These are phyloP conservation scores for Rhodosporidiobolus odoratus DNA, from an alignment of 768 basidiomycete genomes.

Conservation along the genomic window DNA sequence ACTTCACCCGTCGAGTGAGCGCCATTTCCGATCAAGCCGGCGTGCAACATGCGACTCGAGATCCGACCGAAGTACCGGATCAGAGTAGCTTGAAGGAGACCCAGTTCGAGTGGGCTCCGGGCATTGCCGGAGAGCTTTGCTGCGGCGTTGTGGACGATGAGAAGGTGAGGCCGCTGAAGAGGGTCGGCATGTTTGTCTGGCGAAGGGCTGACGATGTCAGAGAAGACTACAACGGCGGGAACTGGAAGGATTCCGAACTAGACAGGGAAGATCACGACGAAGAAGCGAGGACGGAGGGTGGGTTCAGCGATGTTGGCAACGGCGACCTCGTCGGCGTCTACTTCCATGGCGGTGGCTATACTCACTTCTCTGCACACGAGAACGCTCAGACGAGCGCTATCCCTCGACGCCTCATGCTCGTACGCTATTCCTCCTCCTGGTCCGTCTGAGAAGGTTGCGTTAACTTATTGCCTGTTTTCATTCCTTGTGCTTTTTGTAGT, in stretches of 20 bases:
- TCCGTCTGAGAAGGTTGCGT: constrained; percentile 5
- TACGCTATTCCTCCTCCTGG: constrained; percentile 34
- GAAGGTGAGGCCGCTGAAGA: constrained; percentile 14
- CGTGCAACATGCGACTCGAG: constrained; percentile 30
- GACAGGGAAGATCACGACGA: neutral
- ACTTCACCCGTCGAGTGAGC: constrained; percentile 22
- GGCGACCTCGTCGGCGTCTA: constrained; percentile 48
- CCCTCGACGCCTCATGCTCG: constrained; percentile 35
- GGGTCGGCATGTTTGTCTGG: constrained; percentile 37
- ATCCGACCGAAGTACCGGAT: constrained; percentile 23
- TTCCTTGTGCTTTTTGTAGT: neutral
- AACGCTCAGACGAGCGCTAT: constrained; percentile 38
- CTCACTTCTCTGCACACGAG: constrained; percentile 27
- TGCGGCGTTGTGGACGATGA: constrained; percentile 17
- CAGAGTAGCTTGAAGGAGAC: constrained; percentile 28
- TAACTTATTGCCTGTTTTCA: neutral
- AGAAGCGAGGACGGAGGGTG: constrained; percentile 39
- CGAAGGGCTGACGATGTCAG: constrained; percentile 9
- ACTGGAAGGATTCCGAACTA: constrained; percentile 9
- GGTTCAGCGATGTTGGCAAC: constrained; percentile 36
- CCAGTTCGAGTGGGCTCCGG: constrained; percentile 30
- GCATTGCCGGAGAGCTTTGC: constrained; percentile 9
- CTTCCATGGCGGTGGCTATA: constrained; percentile 46
- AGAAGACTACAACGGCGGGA: constrained; percentile 6
- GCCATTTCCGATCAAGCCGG: constrained; percentile 34